Evolutionary conservation across 345 rosid genomes (phyloP).

Genomic region (Jatropha curcas): DNA sequence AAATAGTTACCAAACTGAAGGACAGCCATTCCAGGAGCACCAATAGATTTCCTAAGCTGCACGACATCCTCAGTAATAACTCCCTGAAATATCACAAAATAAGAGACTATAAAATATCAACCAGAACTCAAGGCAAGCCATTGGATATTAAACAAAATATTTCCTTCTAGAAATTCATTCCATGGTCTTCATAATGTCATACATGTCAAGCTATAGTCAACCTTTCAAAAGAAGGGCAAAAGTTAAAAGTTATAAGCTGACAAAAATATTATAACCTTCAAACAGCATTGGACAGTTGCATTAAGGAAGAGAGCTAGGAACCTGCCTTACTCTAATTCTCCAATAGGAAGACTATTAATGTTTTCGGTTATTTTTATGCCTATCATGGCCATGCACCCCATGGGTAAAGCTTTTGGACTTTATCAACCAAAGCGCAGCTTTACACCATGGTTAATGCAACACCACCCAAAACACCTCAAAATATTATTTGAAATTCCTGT

Average conservation of each 20-base stretch:
- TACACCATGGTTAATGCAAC: too few relatives aligned
- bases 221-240: background rate
- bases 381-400: too few relatives aligned
- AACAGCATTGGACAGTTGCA: too few relatives aligned
- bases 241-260: background rate
- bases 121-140: background rate
- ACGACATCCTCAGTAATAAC: slow-evolving; percentile 94
- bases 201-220: background rate
- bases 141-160: background rate
- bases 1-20: slow-evolving; percentile 80
- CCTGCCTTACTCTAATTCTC: too few relatives aligned
- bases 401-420: too few relatives aligned
- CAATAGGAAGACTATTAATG: too few relatives aligned
- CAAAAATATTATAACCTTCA: background rate
- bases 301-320: too few relatives aligned
- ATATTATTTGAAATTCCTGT: too few relatives aligned
- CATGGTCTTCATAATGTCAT: background rate
- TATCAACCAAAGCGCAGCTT: too few relatives aligned
- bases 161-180: slow-evolving; percentile 1
- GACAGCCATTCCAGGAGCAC: slow-evolving; percentile 98
- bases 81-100: slow-evolving; percentile 50
- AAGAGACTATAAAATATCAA: slow-evolving; percentile 5
- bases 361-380: too few relatives aligned
- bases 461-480: too few relatives aligned
- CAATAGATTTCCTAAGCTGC: slow-evolving; percentile 78